Evolutionary conservation across 176 grass and related monocot species (phyloP).

Genomic region (Bolboschoenus planiculmis): DNA sequence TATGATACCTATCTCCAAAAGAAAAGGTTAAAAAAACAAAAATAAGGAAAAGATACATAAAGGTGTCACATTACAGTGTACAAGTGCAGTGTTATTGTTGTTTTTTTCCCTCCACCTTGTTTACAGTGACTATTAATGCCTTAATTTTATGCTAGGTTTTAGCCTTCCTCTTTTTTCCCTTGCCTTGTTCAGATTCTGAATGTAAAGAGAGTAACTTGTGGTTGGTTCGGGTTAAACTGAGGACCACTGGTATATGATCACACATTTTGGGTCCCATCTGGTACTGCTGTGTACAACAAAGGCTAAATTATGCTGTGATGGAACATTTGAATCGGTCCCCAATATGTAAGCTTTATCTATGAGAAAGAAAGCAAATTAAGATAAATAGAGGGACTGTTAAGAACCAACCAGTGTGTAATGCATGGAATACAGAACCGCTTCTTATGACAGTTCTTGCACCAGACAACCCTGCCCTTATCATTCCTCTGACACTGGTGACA

Average conservation of each 20-base stretch:
- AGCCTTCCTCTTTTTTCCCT: neutral
- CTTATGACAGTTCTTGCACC: slow-evolving; percentile 36
- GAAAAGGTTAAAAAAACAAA: neutral
- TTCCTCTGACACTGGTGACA: slow-evolving; percentile 82
- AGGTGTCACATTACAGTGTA: neutral
- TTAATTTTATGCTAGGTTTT: neutral
- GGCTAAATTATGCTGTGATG: neutral
- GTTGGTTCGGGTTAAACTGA: neutral
- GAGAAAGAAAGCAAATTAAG: no score
- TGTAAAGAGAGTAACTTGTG: no score
- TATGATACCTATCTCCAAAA: slow-evolving; percentile 44
- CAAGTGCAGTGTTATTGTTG: neutral
- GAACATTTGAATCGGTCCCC: neutral
- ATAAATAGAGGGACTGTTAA: neutral
- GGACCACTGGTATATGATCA: neutral
- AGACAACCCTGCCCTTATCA: slow-evolving; percentile 38
- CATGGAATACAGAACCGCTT: slow-evolving; percentile 52
- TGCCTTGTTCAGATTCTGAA: neutral
- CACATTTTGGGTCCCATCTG: neutral
- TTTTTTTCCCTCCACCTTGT: neutral
- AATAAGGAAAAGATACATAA: neutral
- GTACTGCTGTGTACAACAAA: neutral
- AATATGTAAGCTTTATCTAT: no score
- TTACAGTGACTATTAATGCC: neutral
- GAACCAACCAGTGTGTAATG: slow-evolving; percentile 38